Conservation (phyloP, 495 filamentous ascomycete species). For the Aspergillus biplanus region DNA sequence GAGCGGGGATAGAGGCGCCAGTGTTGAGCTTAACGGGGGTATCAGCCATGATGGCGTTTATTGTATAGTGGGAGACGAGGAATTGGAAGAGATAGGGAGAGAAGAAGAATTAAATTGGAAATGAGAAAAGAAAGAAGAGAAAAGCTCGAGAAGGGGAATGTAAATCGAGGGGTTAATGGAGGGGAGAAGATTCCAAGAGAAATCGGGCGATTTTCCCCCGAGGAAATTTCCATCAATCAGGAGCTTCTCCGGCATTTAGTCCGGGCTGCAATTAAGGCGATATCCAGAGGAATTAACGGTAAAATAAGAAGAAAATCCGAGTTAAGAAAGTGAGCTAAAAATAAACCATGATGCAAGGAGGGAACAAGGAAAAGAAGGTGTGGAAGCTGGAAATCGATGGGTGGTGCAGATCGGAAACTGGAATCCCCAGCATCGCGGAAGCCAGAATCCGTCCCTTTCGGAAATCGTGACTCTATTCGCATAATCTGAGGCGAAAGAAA, state of each 20-base stretch:
- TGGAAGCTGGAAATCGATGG: background rate
- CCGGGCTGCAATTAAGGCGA: background rate
- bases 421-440: constrained; percentile 26
- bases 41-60: constrained; percentile 30
- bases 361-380: background rate
- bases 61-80: background rate
- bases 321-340: no score
- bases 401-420: constrained; percentile 15
- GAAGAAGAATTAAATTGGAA: background rate
- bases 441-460: constrained; percentile 33
- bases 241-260: background rate
- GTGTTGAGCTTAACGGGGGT: constrained; percentile 72
- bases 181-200: background rate
- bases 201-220: background rate
- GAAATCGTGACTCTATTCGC: constrained; percentile 23
- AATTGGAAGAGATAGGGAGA: background rate
- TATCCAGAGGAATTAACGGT: background rate
- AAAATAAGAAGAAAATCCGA: no score
- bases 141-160: constrained; percentile 13
- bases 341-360: background rate
- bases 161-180: background rate
- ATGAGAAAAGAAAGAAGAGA: constrained; percentile 1
- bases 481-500: no score
- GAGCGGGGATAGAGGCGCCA: constrained; percentile 72
- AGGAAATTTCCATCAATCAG: constrained; percentile 5